Conservation (phyloP, 2,329 filamentous ascomycete genomes). For the Macrophomina phaseolina region DNA sequence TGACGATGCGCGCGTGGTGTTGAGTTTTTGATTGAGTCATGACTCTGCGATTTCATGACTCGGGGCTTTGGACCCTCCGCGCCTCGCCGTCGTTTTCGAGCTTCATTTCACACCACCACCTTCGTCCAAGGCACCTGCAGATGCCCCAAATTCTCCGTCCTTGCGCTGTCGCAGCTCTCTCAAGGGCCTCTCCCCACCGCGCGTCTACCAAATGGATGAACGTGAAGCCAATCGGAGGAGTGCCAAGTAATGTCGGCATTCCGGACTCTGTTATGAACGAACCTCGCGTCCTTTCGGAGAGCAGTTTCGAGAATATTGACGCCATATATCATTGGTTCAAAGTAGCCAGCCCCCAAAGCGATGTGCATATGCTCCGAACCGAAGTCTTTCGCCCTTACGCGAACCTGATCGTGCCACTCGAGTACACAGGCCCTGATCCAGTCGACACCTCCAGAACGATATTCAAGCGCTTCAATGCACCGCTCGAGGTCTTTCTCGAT, state of each 20-base stretch:
- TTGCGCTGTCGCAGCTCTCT: not conserved
- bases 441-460: slow-evolving; percentile 37
- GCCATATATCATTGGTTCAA: slow-evolving; percentile 13
- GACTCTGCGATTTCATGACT: not conserved
- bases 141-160: not conserved
- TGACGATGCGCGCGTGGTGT: slow-evolving; percentile 25
- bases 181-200: no score
- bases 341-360: not conserved
- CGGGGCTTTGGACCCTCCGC: not conserved
- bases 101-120: not conserved
- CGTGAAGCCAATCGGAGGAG: not conserved
- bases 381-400: not conserved
- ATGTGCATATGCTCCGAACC: not conserved
- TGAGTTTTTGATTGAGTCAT: slow-evolving; percentile 27
- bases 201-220: not conserved
- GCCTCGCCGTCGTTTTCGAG: not conserved
- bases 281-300: not conserved
- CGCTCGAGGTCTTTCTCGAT: slow-evolving; percentile 69
- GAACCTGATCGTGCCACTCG: slow-evolving; percentile 45
- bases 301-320: not conserved
- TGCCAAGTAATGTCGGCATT: not conserved
- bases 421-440: slow-evolving; percentile 54
- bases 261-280: not conserved
- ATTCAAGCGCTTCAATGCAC: slow-evolving; percentile 65
- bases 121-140: not conserved